Base-by-base conservation (phyloP, 805 yeast genomes). In the Jamesozyma hellenica region DNA sequence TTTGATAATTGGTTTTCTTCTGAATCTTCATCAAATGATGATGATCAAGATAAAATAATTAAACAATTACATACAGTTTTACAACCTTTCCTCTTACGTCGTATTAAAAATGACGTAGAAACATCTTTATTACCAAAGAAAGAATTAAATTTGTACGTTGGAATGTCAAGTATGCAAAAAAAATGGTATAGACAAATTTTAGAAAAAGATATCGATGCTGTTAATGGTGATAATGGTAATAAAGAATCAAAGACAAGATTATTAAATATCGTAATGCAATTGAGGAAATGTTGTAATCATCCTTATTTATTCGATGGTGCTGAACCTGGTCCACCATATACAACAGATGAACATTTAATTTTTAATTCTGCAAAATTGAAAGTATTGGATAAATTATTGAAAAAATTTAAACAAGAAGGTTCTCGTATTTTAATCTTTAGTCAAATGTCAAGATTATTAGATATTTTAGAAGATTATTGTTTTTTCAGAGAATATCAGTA, bases 241-340 rank as follows among this genome's bases (percentile, higher is more conserved):
- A 71, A 75, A 41, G 94, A 82, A 56, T 72, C 82, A 10, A 82
- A 82, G 55, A 82, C 94, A 2, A 66, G 92, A 52, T 66, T 82
- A 43, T 63, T 82, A 35, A 82, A 82, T 55, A 82, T 82, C 49
- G 90, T 82, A 36, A 82, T 82, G 94, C 94, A 82, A 57, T 66
- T 82, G 52, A 71, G 92, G 55, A 82, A 82, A 57, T 82, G 92
- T 57, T 82, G 90, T 64, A 82, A 82, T 50, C 94, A 82, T 63
- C 94, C 94, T 11, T 82, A 82, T 54, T 61, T 82, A 32, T 82
- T 82, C 52, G 94, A 82, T 56, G 94, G 94, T 32, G 92, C 90
- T 1, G 94, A 82, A 54, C 92, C 92, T 1, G 94, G 94, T 9
- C 94, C 94, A 17, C 94, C 94, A 21, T 82, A 67, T 51, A 82